Evolutionary conservation across 257 asterid species (phyloP).

Genomic region (Sherardia arvensis): DNA sequence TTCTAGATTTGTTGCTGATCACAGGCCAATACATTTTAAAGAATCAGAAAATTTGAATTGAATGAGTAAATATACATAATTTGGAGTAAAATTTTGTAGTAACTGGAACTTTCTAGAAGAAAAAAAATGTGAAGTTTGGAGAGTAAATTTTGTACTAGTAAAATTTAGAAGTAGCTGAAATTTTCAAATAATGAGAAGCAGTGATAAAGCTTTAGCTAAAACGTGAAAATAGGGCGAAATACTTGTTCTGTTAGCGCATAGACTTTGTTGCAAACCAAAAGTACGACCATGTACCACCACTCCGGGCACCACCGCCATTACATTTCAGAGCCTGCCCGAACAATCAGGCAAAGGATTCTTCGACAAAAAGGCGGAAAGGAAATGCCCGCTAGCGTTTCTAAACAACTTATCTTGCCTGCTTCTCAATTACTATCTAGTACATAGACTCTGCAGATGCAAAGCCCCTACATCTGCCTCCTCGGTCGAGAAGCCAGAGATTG

Average conservation of each 20-base stretch:
- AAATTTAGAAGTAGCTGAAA: too few relatives aligned
- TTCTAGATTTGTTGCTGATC: too few relatives aligned
- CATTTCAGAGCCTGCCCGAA: neutral
- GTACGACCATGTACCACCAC: neutral
- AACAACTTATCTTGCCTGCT: neutral
- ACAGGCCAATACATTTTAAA: neutral
- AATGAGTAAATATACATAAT: neutral
- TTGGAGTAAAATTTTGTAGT: too few relatives aligned
- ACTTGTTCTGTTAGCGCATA: too few relatives aligned
- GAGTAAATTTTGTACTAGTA: too few relatives aligned
- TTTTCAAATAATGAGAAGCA: too few relatives aligned
- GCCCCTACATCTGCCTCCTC: conserved; percentile 13
- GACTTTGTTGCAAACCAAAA: neutral
- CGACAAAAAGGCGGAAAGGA: neutral
- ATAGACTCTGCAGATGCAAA: neutral
- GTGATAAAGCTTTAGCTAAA: too few relatives aligned
- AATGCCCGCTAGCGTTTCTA: neutral
- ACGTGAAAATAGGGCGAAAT: too few relatives aligned
- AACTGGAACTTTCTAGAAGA: neutral
- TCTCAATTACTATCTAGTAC: neutral
- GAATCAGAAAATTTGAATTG: neutral
- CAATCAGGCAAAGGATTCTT: neutral
- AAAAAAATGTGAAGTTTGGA: neutral
- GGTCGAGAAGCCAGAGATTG: conserved; percentile 52
- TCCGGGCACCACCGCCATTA: neutral